Evolutionary conservation across 768 basidiomycete genomes (phyloP).

Genomic region (Gautieria morchelliformis): DNA sequence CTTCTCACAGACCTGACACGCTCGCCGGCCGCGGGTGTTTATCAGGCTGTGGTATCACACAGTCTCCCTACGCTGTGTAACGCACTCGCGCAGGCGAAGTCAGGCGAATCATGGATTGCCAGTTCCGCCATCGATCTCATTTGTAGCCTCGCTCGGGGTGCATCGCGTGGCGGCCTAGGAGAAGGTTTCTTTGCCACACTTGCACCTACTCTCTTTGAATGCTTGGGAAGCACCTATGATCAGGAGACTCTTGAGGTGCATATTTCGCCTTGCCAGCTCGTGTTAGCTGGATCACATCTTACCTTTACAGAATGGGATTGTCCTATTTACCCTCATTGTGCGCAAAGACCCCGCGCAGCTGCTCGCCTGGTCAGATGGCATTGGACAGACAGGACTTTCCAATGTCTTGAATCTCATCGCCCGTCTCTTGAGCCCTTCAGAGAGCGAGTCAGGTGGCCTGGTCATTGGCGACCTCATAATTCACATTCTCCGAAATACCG

Average conservation of each 20-base stretch:
- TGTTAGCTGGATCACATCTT: not conserved
- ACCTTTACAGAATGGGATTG: conserved; percentile 61
- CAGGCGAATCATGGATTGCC: conserved; percentile 64
- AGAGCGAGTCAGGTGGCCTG: conserved; percentile 88
- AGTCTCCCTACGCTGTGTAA: conserved; percentile 65
- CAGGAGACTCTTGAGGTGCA: conserved; percentile 72
- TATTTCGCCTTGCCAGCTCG: not conserved
- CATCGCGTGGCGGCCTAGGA: conserved; percentile 55
- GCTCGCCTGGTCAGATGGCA: conserved; percentile 59
- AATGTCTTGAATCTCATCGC: conserved; percentile 69
- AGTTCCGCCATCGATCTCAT: conserved; percentile 78
- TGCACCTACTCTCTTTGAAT: conserved; percentile 66
- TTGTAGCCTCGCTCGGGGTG: conserved; percentile 60
- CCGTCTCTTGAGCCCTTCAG: conserved; percentile 56
- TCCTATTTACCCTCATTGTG: conserved; percentile 72
- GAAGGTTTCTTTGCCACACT: conserved; percentile 71
- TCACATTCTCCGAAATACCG: conserved; percentile 79
- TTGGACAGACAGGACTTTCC: conserved; percentile 67
- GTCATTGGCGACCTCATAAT: conserved; percentile 93
- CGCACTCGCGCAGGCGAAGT: conserved; percentile 48
- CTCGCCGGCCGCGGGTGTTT: conserved; percentile 49
- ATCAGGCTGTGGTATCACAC: conserved; percentile 61
- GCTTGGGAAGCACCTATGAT: conserved; percentile 65
- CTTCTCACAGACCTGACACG: conserved; percentile 63
- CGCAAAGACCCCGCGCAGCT: conserved; percentile 83